Evolutionary conservation across 2,329 filamentous ascomycete species (phyloP), one percentile per base, ranked within the genome.

Genomic region (Trichoderma gracile): DNA sequence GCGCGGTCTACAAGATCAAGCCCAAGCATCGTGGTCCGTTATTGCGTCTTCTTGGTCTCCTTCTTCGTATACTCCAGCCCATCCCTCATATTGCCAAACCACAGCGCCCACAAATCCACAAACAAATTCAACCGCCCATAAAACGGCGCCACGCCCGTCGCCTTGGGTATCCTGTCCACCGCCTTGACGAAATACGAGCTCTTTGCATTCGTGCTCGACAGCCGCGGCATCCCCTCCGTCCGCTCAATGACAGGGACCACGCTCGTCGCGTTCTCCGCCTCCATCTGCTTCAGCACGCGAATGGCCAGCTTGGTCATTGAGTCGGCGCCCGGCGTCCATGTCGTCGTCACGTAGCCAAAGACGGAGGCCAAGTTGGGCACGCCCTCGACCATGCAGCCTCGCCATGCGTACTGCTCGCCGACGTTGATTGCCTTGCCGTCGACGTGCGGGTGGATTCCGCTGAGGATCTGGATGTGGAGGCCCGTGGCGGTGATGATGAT

Each of bases 401-500:
- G 85, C 88, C 88, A 91, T 14, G 84, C 73, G 72, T 83, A 88
- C 58, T 84, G 84, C 3, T 81, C 73, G 1, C 78, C 71, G 0
- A 83, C 65, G 5, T 82, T 73, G 61, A 89, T 71, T 0, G 74
- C 75, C 6, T 79, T 71, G 19, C 83, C 83, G 71, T 91, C 86
- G 2, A 90, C 78, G 2, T 73, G 72, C 3, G 89, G 70, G 2
- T 75, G 72, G 1, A 85, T 77, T 33, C 82, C 82, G 21, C 85
- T 84, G 1, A 84, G 80, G 17, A 90, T 74, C 40, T 80, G 77
- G 49, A 91, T 75, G 67, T 86, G 84, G 0, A 92, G 77, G 0
- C 89, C 89, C 0, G 89, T 91, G 0, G 89, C 89, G 0, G 87
- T 89, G 67, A 91, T 77, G 68, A 91, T 89, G 65, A 90, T 83